These are phyloP conservation scores for Boletellus ananiceps DNA, from an alignment of 768 basidiomycete genomes.

Conservation along the genomic window DNA sequence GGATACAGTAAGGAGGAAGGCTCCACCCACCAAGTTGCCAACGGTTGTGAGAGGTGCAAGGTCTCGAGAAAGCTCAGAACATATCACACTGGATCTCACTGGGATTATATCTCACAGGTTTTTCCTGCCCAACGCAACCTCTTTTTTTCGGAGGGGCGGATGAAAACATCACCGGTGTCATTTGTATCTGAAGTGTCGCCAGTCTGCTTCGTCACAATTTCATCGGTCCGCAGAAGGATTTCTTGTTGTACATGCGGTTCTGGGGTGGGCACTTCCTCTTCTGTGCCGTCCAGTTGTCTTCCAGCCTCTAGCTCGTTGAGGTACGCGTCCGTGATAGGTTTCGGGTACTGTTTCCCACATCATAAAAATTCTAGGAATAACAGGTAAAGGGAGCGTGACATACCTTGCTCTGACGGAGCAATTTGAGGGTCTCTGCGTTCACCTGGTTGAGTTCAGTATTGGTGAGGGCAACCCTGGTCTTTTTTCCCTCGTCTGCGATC, in stretches of 20 bases:
- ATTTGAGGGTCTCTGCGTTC: conserved; percentile 51
- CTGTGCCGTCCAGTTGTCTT: conserved; percentile 13
- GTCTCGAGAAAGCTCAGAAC: conserved; percentile 37
- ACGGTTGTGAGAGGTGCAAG: conserved; percentile 89
- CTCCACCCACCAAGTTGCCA: conserved; percentile 70
- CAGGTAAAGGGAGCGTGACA: conserved; percentile 3
- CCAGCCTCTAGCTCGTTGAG: conserved; percentile 45
- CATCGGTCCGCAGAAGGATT: background rate
- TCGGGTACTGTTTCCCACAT: conserved; percentile 48
- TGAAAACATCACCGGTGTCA: conserved; percentile 66
- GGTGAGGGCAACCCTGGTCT: conserved; percentile 41
- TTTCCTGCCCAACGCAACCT: conserved; percentile 82
- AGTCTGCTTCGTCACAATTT: conserved; percentile 32
- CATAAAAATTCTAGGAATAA: background rate
- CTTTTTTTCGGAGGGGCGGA: conserved; percentile 79
- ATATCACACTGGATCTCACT: conserved; percentile 9
- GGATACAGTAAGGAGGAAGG: background rate
- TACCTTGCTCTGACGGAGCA: conserved; percentile 68
- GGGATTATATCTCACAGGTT: conserved; percentile 54
- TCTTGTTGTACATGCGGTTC: conserved; percentile 15
- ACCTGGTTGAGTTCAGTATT: conserved; percentile 69
- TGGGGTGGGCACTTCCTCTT: background rate
- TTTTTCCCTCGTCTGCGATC: conserved; percentile 55
- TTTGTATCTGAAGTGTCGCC: conserved; percentile 34
- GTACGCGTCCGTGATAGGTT: conserved; percentile 60